These are phyloP conservation scores for Amanita rubescens DNA, from an alignment of 768 basidiomycete genomes.

Conservation along the genomic window DNA sequence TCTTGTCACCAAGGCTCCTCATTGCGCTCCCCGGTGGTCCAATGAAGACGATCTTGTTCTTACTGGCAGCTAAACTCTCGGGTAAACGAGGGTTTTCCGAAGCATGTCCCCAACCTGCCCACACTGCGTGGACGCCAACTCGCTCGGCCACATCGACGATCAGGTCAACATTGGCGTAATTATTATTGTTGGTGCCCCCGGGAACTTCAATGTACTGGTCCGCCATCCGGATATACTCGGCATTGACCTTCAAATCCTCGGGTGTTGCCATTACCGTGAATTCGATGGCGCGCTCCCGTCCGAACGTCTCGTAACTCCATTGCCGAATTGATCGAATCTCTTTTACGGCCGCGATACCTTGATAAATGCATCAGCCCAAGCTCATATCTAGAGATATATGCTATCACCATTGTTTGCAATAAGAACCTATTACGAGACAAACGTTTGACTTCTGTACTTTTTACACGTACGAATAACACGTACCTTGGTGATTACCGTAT, in stretches of 20 bases:
- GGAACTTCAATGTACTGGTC: constrained; percentile 99
- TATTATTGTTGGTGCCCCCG: constrained; percentile 98
- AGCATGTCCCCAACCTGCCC: constrained; percentile 99
- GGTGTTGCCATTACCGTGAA: constrained; percentile 99
- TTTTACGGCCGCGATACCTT: constrained; percentile 97
- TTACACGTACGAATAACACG: constrained; percentile 15
- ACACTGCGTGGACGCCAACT: constrained; percentile 95
- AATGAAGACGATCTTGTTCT: constrained; percentile 97
- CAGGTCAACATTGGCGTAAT: constrained; percentile 98
- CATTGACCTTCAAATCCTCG: constrained; percentile 97
- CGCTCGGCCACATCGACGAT: constrained; percentile 98
- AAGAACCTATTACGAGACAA: constrained; percentile 57
- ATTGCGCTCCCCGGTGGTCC: constrained; percentile 98
- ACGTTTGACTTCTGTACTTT: constrained; percentile 3
- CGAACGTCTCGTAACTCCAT: constrained; percentile 99
- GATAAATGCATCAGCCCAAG: constrained; percentile 14
- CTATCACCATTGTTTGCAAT: constrained; percentile 92
- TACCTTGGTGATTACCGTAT: constrained; percentile 98
- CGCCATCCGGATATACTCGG: constrained; percentile 99
- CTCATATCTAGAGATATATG: not conserved
- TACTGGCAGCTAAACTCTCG: constrained; percentile 85
- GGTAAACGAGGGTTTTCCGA: constrained; percentile 97
- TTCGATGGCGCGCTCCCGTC: constrained; percentile 90
- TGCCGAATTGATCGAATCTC: constrained; percentile 98
- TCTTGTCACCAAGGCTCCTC: constrained; percentile 99